Conservation (phyloP, 2,329 filamentous ascomycete genomes). For the Colletotrichum cereale region DNA sequence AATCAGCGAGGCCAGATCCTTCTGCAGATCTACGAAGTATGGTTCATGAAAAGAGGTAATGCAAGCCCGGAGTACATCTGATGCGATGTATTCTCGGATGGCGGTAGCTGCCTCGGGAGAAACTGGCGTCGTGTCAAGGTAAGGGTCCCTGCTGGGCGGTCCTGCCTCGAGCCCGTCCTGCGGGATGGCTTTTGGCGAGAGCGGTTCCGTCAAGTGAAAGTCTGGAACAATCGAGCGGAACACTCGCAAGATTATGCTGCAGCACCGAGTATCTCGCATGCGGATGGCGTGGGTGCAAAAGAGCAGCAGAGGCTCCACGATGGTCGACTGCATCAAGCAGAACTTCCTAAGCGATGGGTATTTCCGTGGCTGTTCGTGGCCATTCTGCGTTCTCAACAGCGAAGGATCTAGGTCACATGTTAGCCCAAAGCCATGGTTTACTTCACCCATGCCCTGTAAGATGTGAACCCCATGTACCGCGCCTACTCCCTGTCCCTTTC, state of each 20-base stretch:
- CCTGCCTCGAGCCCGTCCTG: constrained; percentile 45
- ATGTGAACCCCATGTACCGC: neutral
- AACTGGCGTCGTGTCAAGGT: constrained; percentile 59
- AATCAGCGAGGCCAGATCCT: constrained; percentile 89
- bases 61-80: constrained; percentile 89
- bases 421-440: neutral
- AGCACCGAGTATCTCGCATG: constrained; percentile 91
- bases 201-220: constrained; percentile 63
- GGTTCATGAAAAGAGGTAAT: constrained; percentile 93
- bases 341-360: constrained; percentile 81
- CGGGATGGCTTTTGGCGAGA: constrained; percentile 45
- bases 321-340: constrained; percentile 80
- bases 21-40: constrained; percentile 96
- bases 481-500: neutral
- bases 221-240: constrained; percentile 87
- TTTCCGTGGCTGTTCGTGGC: constrained; percentile 48
- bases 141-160: constrained; percentile 30
- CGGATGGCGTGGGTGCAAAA: constrained; percentile 93
- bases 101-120: constrained; percentile 68
- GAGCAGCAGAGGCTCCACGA: constrained; percentile 89
- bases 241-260: constrained; percentile 86
- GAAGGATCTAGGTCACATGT: constrained; percentile 48
- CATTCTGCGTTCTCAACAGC: constrained; percentile 47
- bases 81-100: constrained; percentile 90
- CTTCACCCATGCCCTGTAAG: too few relatives aligned